phyloP scores from a whole-genome alignment of 768 basidiomycete species.

The Agaricus sinodeliciosus region DNA sequence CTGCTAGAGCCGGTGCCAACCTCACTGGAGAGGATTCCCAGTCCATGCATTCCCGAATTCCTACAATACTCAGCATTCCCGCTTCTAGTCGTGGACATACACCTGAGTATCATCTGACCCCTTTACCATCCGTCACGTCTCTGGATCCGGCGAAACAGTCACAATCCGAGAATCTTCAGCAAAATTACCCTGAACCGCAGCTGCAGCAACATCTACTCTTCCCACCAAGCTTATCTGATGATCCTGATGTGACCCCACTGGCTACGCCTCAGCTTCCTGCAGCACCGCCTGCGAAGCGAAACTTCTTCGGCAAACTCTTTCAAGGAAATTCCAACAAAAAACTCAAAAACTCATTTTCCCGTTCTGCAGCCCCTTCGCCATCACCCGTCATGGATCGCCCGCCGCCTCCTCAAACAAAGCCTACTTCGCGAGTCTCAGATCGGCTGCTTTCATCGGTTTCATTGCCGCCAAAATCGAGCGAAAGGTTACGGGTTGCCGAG shows the following conservation, averaged over 20 bases:
- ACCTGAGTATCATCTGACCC: slow-evolving; percentile 3
- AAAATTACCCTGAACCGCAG: slow-evolving; percentile 11
- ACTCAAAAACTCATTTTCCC: slow-evolving; percentile 8
- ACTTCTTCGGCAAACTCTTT: slow-evolving; percentile 70
- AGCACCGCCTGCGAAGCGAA: slow-evolving; percentile 36
- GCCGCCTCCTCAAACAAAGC: neutral
- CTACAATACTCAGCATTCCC: neutral
- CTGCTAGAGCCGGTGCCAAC: slow-evolving; percentile 1
- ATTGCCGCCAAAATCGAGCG: slow-evolving; percentile 11
- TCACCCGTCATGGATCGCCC: neutral
- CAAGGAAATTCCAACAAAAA: slow-evolving; percentile 26
- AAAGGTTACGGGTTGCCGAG: slow-evolving; percentile 7
- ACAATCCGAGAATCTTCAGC: slow-evolving; percentile 10
- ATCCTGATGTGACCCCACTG: neutral
- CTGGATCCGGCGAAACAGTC: slow-evolving; percentile 13
- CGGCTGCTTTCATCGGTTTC: slow-evolving; percentile 9
- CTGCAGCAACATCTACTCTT: slow-evolving; percentile 4
- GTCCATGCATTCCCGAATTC: neutral
- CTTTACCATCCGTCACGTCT: slow-evolving; percentile 22
- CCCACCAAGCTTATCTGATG: neutral
- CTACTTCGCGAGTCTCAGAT: slow-evolving; percentile 6
- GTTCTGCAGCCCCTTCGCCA: slow-evolving; percentile 8
- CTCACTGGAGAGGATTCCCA: slow-evolving; percentile 1
- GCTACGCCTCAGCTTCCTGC: slow-evolving; percentile 15
- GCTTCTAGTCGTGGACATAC: slow-evolving; percentile 5